These are phyloP conservation scores for Citrus trifoliata DNA, from an alignment of 345 rosid genomes.

Conservation along the genomic window DNA sequence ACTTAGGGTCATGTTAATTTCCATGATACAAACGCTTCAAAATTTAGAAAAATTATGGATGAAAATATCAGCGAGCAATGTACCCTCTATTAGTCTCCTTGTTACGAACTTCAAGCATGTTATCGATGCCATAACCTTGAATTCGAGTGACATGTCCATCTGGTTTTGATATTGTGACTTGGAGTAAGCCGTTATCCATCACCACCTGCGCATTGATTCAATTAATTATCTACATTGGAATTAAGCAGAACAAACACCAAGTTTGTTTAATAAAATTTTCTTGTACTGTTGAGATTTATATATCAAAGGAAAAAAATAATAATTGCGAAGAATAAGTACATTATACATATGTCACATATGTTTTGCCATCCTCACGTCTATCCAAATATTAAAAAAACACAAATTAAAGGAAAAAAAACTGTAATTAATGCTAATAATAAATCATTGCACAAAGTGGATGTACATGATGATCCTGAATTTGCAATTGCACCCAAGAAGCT, in stretches of 20 bases:
- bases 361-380: no score
- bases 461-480: conserved; percentile 33
- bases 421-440: no score
- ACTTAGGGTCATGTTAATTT: no score
- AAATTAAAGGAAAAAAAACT: no score
- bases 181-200: conserved; percentile 41
- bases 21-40: background rate
- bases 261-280: no score
- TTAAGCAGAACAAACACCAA: no score
- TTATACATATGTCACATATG: no score
- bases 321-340: no score
- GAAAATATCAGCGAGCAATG: background rate
- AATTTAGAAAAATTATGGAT: background rate
- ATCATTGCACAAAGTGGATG: background rate
- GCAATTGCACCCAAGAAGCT: conserved; percentile 23
- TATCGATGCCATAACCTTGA: conserved; percentile 38
- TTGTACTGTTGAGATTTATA: no score
- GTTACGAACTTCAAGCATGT: conserved; percentile 44
- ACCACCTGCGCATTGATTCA: conserved; percentile 29
- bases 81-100: conserved; percentile 48
- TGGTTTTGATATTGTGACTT: conserved; percentile 43
- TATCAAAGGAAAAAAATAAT: no score
- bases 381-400: no score
- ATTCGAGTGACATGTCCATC: conserved; percentile 44
- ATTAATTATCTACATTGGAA: no score